phyloP scores from a whole-genome alignment of 2,329 filamentous ascomycete species.

The Aspergillus udagawae region DNA sequence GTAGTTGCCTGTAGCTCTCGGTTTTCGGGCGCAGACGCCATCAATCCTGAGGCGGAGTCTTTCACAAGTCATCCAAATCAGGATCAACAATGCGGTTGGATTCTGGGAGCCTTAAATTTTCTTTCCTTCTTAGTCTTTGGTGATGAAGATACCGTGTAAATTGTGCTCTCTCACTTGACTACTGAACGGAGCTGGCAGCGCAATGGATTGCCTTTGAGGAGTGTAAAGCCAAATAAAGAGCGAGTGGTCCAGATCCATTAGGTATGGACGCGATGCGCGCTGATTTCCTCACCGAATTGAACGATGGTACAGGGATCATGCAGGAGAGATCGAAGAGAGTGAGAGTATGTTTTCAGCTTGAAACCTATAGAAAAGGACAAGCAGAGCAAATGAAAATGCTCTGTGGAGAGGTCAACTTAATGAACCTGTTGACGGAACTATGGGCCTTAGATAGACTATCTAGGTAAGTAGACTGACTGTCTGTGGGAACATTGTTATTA shows the following conservation, averaged over 20 bases:
- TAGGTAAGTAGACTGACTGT: not conserved
- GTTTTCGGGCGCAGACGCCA: slow-evolving; percentile 5
- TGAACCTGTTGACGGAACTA: not conserved
- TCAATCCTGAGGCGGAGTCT: not conserved
- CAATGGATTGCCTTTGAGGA: not conserved
- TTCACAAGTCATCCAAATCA: not conserved
- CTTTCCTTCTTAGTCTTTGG: not conserved
- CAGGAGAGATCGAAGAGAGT: not conserved
- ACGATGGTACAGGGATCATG: not conserved
- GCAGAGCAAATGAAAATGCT: not conserved
- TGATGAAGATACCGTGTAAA: not conserved
- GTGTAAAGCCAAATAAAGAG: not conserved
- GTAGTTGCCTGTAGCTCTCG: slow-evolving; percentile 3
- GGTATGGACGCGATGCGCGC: not conserved
- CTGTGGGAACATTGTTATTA: too few species aligned
- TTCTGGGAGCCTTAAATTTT: not conserved
- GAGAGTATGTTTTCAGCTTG: not conserved
- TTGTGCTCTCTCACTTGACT: not conserved
- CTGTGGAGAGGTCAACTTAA: not conserved
- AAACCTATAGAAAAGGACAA: not conserved
- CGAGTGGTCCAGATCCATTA: slow-evolving; percentile 7
- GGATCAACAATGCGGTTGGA: not conserved
- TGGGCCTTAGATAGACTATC: not conserved
- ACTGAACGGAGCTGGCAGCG: not conserved
- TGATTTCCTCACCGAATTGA: not conserved